Base-by-base conservation (phyloP, 2,329 filamentous ascomycete species). In the Xylariaceae sp. region DNA sequence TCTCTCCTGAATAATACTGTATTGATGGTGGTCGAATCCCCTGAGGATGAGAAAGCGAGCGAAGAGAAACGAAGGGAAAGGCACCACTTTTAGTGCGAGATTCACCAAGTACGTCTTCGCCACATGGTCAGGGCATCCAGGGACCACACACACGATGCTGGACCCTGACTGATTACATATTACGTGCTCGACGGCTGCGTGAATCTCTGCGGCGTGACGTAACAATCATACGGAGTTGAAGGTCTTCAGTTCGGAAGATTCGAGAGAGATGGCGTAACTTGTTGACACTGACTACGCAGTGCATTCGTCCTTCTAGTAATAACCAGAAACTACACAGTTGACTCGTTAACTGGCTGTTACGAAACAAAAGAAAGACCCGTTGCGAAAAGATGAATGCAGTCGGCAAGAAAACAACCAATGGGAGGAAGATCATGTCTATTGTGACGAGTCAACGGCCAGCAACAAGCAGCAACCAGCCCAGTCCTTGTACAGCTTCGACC, bases 201-300 rank as follows among this genome's bases (percentile, higher is more conserved):
- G 51, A n/a, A 37, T 39, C 18, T 9, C 57, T 62, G 60, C 54
- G 50, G 0, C 7, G 44, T 62, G 60, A 62, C 60, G 60, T 62
- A 57, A 42, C 37, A 42, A 42, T 42, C 37, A 42, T 42, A 42
- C 37, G 37, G 37, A 13, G 8, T 42, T 42, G 37, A 10, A 42
- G 8, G 11, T 42, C 9, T 4, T 10, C 9, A 42, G 7, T 8
- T 42, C 37, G 4, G 4, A 42, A 42, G 37, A 23, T 5, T 3
- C 23, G 23, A 30, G 23, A 30, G 23, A 30, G 23, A 30, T 30
- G 23, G 4, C 23, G 23, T 30, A 30, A 30, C 23, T 30, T 30
- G 23, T 30, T 5, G 23, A 30, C 23, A 30, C 23, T 4, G 23
- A 30, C 23, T 4, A 30, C 23, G 23, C 23, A 30, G 23, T 30